Evolutionary conservation across 148 eudicot genomes (phyloP).

Genomic region (Cornus controversa): DNA sequence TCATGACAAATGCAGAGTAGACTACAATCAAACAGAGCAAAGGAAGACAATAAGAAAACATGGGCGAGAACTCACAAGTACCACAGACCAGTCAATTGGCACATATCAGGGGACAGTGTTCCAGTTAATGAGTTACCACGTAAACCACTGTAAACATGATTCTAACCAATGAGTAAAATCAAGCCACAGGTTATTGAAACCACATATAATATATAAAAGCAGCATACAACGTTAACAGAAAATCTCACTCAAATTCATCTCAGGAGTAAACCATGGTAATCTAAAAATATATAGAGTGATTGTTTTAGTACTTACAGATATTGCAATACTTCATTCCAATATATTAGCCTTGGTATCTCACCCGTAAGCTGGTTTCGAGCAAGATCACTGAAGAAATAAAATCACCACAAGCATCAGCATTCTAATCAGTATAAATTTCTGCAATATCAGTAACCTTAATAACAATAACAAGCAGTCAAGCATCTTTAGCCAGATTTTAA

Average conservation of each 20-base stretch:
- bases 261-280: neutral
- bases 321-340: conserved; percentile 79
- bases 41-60: neutral
- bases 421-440: neutral
- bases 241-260: neutral
- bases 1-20: neutral
- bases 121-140: conserved; percentile 61
- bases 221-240: neutral
- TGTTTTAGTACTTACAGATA: conserved; percentile 50
- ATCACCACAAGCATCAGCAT: neutral
- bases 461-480: neutral
- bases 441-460: neutral
- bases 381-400: conserved; percentile 44
- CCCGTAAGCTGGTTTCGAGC: conserved; percentile 63
- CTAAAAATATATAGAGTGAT: too few relatives aligned
- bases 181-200: neutral
- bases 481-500: neutral
- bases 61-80: conserved; percentile 59
- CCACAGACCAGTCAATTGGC: conserved; percentile 81
- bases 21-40: too few relatives aligned
- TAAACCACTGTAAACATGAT: conserved; percentile 43
- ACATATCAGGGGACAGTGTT: conserved; percentile 71
- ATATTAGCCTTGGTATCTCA: conserved; percentile 70
- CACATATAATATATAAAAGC: neutral
- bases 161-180: too few relatives aligned